Base-by-base conservation (phyloP, 805 yeast genomes). In the Pichia kluyveri region DNA sequence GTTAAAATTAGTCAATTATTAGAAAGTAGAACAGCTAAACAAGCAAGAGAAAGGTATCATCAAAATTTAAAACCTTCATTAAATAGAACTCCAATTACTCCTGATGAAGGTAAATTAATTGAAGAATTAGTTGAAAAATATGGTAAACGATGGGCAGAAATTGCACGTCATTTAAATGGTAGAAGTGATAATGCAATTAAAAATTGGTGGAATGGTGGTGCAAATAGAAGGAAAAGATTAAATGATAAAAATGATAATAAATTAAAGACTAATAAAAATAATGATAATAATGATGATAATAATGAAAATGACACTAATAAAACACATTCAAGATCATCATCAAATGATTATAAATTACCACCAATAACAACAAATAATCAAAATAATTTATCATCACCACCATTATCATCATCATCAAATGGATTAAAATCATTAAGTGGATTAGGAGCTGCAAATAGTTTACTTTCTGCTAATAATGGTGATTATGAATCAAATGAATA, bases 121-220 rank as follows among this genome's bases (percentile, higher is more conserved):
- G 96, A 88, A 67, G 80, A 79, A 53, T 72, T 89, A 47, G 96
- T 89, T 39, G 76, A 71, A 11, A 76, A 79, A 54, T 79, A 86
- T 61, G 96, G 96, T 42, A 87, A 88, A 63, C 76, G 86, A 57
- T 88, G 96, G 96, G 96, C 96, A 0, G 96, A 86, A 60, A 89
- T 88, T 42, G 87, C 96, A 17, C 75, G 96, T 45, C 95, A 87
- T 64, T 68, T 88, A 49, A 83, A 85, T 52, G 96, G 96, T 2
- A 71, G 96, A 46, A 76, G 84, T n/a, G 96, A 88, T 64, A 88
- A 87, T 63, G 89, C 95, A 19, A 86, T 87, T 57, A 87, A 87
- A 62, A 89, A 89, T 67, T 89, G 96, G 96, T 88, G 96, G 96
- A 87, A 87, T 60, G 95, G 96, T 5, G 95, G 96, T 9, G 91